Base-by-base conservation (phyloP, 306 rosid species). In the Neltuma alba region DNA sequence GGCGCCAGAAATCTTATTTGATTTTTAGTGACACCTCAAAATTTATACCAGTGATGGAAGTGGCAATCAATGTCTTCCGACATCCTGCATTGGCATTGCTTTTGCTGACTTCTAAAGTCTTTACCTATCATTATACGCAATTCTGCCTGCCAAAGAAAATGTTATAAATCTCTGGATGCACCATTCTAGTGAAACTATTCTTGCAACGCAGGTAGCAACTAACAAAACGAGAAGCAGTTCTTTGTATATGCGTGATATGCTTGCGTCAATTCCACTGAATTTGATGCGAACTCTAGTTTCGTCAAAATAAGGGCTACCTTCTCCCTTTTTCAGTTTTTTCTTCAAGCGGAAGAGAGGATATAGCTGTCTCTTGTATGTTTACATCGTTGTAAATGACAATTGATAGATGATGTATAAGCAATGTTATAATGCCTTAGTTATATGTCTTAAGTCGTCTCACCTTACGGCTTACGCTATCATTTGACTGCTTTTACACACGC, bases 381-480 rank as follows among this genome's bases (percentile, higher is more conserved):
- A 61, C 40, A 31, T 62, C 41, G 5, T 62, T 62, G 68, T 65
- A 36, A 34, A 34, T 66, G 72, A 66, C 33, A 66, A 10, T 66
- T 37, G 31, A n/a, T 38, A n/a, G 25, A 37, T 38, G 48, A 21
- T 5, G 14, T 15, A 7, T 38, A 37, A 40, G 52, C 44, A 7
- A 37, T 54, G 8, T 13, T 36, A 57, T 16, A 74, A 13, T 55
- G 36, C 70, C 3, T 63, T 20, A 1, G 27, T 36, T 36, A 20
- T 50, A 48, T 72, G 18, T n/a, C 64, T 48, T n/a, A 33, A 23
- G 20, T 25, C 21, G 20, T 57, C 44, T 36, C 67, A 20, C 45
- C 67, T 25, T 23, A 14, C 55, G 50, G 33, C 67, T 25, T 23
- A 14, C 55, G 50, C 67, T 57, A 23, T 18, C 50, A 55, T 34